These are phyloP conservation scores for Fusarium sp. DNA, from an alignment of 2,329 filamentous ascomycete species.

Conservation along the genomic window DNA sequence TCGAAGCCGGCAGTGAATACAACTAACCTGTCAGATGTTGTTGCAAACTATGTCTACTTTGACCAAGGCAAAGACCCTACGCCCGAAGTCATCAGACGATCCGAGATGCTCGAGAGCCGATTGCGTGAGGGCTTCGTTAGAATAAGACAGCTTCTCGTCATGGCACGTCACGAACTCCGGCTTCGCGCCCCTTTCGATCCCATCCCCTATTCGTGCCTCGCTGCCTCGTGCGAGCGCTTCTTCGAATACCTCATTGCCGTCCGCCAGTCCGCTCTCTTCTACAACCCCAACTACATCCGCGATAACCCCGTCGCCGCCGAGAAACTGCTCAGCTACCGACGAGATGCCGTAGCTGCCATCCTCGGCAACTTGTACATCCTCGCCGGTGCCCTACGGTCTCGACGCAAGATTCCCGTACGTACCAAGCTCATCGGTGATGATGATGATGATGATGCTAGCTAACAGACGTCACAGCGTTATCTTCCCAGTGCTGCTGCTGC, in stretches of 20 bases:
- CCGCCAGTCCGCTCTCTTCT: constrained; percentile 66
- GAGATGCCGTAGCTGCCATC: constrained; percentile 66
- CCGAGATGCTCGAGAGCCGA: constrained; percentile 66
- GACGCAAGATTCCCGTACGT: constrained; percentile 59
- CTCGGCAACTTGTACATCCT: constrained; percentile 67
- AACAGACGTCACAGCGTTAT: constrained; percentile 53
- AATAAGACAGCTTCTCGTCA: constrained; percentile 63
- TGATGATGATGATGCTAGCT: neutral
- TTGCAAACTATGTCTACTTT: constrained; percentile 68
- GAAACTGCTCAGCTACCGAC: constrained; percentile 59
- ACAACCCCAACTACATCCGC: constrained; percentile 62
- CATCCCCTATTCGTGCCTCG: constrained; percentile 63
- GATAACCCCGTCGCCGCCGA: constrained; percentile 60
- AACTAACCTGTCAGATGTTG: constrained; percentile 50
- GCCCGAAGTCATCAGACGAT: constrained; percentile 59
- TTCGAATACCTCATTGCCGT: constrained; percentile 67
- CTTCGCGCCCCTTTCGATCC: constrained; percentile 66
- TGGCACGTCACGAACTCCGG: constrained; percentile 67
- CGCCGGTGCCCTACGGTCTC: constrained; percentile 62
- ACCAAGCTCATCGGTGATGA: neutral
- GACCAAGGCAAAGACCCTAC: constrained; percentile 62
- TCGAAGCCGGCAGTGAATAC: neutral
- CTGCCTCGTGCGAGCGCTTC: constrained; percentile 65
- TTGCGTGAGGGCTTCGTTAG: constrained; percentile 68
- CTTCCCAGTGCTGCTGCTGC: constrained; percentile 65